phyloP scores from a whole-genome alignment of 345 rosid genomes.

The Noccaea bulbosa region DNA sequence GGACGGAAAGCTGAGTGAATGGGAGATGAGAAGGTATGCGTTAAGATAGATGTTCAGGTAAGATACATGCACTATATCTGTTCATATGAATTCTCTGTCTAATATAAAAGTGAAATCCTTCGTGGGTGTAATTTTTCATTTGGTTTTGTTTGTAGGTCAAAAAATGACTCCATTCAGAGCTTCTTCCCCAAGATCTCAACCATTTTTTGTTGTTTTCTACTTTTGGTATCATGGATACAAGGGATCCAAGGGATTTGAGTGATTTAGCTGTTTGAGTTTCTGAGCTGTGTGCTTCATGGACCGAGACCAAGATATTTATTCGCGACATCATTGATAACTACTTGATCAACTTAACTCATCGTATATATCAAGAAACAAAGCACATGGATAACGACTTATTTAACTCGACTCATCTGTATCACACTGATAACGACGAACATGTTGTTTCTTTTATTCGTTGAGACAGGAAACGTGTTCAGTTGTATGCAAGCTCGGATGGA shows the following conservation, averaged over 20 bases:
- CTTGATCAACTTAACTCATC: not conserved
- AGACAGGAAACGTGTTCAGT: not conserved
- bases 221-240: conserved; percentile 10
- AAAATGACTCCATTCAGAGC: conserved; percentile 26
- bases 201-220: not conserved
- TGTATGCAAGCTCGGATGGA: conserved; percentile 21
- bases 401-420: not conserved
- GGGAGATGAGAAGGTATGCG: conserved; percentile 90
- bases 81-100: not conserved
- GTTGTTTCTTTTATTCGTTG: conserved; percentile 8
- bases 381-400: not conserved
- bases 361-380: conserved; percentile 17
- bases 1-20: conserved; percentile 65
- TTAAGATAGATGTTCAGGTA: conserved; percentile 54
- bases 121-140: not conserved
- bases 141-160: conserved; percentile 36
- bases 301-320: not conserved
- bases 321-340: no score
- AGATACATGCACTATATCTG: not conserved
- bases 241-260: not conserved
- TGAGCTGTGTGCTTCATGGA: not conserved
- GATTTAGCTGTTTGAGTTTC: not conserved
- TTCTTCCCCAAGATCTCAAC: not conserved
- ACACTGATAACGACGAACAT: not conserved
- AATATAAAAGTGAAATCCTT: not conserved